Conservation (phyloP, 148 eudicot species). For the Rhododendron simsii region DNA sequence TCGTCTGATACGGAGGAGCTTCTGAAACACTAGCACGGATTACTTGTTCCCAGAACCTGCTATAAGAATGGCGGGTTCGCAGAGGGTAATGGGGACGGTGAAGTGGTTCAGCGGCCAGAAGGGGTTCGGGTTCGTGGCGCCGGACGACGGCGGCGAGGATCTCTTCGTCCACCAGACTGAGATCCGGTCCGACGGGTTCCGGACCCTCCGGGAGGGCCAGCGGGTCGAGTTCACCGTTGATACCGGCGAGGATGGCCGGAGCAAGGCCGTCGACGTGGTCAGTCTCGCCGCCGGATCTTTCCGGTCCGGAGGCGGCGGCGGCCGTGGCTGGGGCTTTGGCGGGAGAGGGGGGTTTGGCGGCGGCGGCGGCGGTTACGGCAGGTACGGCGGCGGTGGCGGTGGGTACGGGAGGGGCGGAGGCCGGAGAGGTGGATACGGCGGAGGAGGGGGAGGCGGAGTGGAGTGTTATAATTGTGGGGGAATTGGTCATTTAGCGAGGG, state of each 20-base stretch:
- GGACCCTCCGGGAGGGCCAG: constrained; percentile 58
- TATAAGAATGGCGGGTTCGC: constrained; percentile 17
- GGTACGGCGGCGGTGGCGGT: constrained; percentile 5
- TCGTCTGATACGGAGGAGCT: background rate
- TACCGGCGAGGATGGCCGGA: constrained; percentile 39
- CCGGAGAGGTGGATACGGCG: constrained; percentile 13
- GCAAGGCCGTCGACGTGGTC: constrained; percentile 52
- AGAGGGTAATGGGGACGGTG: constrained; percentile 38
- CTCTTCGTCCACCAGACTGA: constrained; percentile 67
- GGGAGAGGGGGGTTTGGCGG: constrained; percentile 15
- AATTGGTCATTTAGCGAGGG: constrained; percentile 18
- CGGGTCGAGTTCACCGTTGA: constrained; percentile 48
- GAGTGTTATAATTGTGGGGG: constrained; percentile 26
- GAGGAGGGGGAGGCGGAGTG: constrained; percentile 19
- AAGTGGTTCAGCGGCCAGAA: constrained; percentile 71
- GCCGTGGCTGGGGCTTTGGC: constrained; percentile 7
- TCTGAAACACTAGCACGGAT: background rate
- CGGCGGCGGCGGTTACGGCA: background rate
- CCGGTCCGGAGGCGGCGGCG: constrained; percentile 3
- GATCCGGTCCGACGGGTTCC: constrained; percentile 55
- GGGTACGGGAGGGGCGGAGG: constrained; percentile 13
- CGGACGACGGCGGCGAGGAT: constrained; percentile 49
- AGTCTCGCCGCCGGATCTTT: constrained; percentile 7
- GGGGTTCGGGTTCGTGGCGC: constrained; percentile 65
- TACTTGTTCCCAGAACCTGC: background rate